Conservation (phyloP, 306 rosid genomes). For the Rubus idaeus region DNA sequence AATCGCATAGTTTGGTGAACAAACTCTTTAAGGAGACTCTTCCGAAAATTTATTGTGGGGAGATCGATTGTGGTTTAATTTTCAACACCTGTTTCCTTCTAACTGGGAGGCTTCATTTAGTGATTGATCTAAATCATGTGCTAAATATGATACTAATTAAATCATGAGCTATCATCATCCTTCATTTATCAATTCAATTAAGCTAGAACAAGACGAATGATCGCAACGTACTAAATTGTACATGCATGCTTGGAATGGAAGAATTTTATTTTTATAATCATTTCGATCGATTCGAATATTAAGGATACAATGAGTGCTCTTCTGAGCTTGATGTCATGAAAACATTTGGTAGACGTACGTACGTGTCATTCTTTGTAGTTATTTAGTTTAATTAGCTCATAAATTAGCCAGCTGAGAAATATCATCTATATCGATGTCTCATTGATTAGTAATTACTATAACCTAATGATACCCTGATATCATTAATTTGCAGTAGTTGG, state of each 20-base stretch:
- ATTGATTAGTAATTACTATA: neutral
- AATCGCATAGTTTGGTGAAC: too few relatives aligned
- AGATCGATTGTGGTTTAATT: neutral
- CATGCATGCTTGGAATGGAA: neutral
- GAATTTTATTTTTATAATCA: neutral
- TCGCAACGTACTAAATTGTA: neutral
- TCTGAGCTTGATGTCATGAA: neutral
- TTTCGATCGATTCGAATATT: neutral
- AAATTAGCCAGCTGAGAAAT: neutral
- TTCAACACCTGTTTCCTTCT: neutral
- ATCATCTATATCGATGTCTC: neutral
- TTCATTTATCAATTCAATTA: neutral
- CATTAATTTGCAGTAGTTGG: constrained; percentile 10
- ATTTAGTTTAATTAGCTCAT: neutral
- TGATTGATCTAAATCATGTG: neutral
- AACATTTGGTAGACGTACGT: neutral
- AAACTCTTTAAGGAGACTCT: neutral
- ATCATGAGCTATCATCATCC: neutral
- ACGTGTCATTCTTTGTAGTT: constrained; percentile 1
- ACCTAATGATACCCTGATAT: neutral
- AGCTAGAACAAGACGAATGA: neutral
- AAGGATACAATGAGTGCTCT: neutral
- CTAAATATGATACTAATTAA: neutral
- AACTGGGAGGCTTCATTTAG: neutral
- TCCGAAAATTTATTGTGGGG: neutral